phyloP scores from a whole-genome alignment of 306 rosid genomes.

The Sicyos baderoa region DNA sequence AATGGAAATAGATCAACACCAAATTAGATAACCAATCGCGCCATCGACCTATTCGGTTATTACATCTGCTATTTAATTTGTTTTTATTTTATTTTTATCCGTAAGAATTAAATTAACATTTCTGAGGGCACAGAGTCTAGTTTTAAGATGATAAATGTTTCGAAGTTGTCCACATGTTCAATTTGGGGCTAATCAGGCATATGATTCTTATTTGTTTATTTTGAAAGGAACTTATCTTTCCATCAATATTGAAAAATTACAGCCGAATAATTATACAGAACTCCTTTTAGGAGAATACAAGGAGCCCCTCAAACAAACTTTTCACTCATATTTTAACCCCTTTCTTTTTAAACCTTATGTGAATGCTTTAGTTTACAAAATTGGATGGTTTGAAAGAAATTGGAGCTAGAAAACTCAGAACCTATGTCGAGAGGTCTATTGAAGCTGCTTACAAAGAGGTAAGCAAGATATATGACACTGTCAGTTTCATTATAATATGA shows the following conservation, averaged over 20 bases:
- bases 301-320: slow-evolving; percentile 4
- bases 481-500: neutral
- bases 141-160: neutral
- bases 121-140: too few relatives aligned
- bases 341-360: slow-evolving; percentile 3
- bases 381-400: slow-evolving; percentile 22
- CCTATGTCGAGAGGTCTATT: slow-evolving; percentile 40
- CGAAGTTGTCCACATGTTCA: neutral
- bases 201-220: neutral
- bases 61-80: too few relatives aligned
- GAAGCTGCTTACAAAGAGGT: slow-evolving; percentile 39
- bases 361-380: slow-evolving; percentile 25
- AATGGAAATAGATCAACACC: too few relatives aligned
- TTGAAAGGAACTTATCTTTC: neutral
- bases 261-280: neutral
- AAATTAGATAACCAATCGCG: too few relatives aligned
- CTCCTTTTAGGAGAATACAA: neutral
- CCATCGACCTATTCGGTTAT: too few relatives aligned
- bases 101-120: too few relatives aligned
- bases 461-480: slow-evolving; percentile 2
- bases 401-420: slow-evolving; percentile 28
- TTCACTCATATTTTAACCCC: neutral
- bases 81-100: too few relatives aligned
- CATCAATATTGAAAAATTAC: neutral
- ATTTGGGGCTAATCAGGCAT: neutral